phyloP scores from a whole-genome alignment of 2,329 filamentous ascomycete genomes.

The Beauveria sp. region DNA sequence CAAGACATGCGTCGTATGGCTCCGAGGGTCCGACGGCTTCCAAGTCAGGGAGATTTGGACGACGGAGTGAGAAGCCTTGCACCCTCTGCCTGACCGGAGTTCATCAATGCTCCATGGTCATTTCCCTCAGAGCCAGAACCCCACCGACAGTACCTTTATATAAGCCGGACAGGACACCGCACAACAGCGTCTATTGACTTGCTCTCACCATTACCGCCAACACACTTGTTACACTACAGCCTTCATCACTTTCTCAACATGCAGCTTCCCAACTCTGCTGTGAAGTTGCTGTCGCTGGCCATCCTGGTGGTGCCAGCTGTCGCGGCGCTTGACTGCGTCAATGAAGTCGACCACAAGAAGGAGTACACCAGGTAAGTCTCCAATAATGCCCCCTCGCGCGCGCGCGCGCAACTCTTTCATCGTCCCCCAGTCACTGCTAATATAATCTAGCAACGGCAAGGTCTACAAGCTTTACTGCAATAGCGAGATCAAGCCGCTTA shows the following conservation, averaged over 20 bases:
- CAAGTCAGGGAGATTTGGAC: not conserved
- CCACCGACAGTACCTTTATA: not conserved
- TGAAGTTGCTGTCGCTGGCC: not conserved
- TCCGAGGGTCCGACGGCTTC: not conserved
- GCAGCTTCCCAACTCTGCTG: not conserved
- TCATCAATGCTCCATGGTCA: not conserved
- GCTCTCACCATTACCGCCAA: not conserved
- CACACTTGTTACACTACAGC: not conserved
- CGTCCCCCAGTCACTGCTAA: not conserved
- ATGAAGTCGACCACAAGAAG: not conserved
- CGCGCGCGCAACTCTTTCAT: not conserved
- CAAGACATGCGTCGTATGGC: not conserved
- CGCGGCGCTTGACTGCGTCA: not conserved
- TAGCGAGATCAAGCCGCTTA: not conserved
- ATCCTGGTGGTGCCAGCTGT: not conserved
- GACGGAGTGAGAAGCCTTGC: not conserved
- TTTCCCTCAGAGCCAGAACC: not conserved
- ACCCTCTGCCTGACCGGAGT: not conserved
- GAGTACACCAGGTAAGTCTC: not conserved
- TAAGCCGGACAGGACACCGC: not conserved
- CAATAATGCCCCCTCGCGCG: not conserved
- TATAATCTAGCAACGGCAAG: not conserved
- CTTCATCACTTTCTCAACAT: not conserved
- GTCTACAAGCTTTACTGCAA: not conserved
- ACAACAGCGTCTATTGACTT: not conserved